Evolutionary conservation across 768 basidiomycete species (phyloP).

Genomic region (Hericium erinaceus): DNA sequence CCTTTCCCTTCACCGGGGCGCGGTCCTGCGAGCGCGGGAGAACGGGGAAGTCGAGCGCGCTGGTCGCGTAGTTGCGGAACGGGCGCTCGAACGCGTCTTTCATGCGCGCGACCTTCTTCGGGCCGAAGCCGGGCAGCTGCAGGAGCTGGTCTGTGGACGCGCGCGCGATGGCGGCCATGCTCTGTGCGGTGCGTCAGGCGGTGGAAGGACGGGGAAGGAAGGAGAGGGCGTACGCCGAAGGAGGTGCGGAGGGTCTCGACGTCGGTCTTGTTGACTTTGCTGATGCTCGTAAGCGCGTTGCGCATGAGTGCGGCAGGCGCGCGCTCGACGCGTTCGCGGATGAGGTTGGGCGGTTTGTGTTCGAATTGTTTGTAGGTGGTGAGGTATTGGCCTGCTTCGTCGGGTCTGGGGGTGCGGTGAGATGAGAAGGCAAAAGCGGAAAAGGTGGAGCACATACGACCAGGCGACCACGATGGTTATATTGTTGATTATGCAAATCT

Average conservation of each 20-base stretch:
- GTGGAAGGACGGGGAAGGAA: background rate
- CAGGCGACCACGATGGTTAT: constrained; percentile 90
- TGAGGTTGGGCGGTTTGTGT: constrained; percentile 84
- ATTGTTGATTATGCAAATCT: constrained; percentile 87
- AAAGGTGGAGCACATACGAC: constrained; percentile 43
- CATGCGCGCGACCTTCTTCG: constrained; percentile 86
- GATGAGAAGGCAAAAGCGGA: background rate
- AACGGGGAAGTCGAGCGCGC: constrained; percentile 19
- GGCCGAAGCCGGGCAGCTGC: constrained; percentile 86
- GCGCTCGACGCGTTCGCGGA: constrained; percentile 91
- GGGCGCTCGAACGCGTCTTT: constrained; percentile 88
- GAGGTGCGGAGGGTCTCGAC: constrained; percentile 85
- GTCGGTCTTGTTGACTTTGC: constrained; percentile 95
- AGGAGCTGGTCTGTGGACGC: constrained; percentile 68
- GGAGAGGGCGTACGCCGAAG: constrained; percentile 60
- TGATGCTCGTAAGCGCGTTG: constrained; percentile 77
- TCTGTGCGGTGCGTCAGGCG: constrained; percentile 34
- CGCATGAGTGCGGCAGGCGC: constrained; percentile 78
- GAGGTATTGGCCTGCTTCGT: constrained; percentile 91
- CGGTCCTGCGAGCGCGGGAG: background rate
- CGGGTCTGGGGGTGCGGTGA: constrained; percentile 40
- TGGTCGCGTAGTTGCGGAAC: constrained; percentile 62
- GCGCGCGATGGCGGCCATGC: constrained; percentile 72
- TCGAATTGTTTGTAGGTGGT: constrained; percentile 90
- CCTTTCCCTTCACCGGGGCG: constrained; percentile 16